Conservation (phyloP, 192 early-diverging fungal genomes). For the Phycomyces blakesleeanus region DNA sequence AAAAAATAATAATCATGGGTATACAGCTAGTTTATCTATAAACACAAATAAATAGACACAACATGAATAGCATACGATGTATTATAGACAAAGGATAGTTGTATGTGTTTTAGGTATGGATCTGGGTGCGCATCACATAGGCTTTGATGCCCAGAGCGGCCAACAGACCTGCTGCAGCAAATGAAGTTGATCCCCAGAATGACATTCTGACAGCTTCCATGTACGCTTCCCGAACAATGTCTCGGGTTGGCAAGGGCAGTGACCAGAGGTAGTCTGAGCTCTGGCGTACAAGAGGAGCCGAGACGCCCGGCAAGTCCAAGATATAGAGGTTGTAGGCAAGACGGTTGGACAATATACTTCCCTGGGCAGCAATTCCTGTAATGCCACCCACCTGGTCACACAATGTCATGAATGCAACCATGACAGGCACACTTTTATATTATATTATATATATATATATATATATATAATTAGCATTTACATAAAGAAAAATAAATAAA, state of each 20-base stretch:
- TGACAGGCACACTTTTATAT: conserved; percentile 21
- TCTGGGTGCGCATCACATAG: conserved; percentile 26
- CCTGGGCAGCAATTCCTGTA: conserved; percentile 52
- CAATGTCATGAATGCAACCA: conserved; percentile 35
- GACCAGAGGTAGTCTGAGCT: conserved; percentile 22
- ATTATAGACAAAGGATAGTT: no score
- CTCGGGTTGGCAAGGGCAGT: conserved; percentile 10
- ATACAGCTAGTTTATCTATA: no score
- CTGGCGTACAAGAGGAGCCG: conserved; percentile 17
- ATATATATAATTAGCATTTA: not conserved
- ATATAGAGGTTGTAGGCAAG: conserved; percentile 28
- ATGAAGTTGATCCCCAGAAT: conserved; percentile 22
- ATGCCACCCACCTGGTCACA: conserved; percentile 36
- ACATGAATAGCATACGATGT: no score
- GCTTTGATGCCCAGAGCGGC: conserved; percentile 19
- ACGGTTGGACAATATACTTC: conserved; percentile 60
- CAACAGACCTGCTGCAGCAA: conserved; percentile 19
- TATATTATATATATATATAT: no score
- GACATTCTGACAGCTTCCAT: conserved; percentile 22
- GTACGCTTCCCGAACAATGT: conserved; percentile 20
- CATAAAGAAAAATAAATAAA: no score
- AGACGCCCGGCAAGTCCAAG: conserved; percentile 12
- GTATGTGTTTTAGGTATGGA: conserved; percentile 1
- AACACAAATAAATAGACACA: no score
- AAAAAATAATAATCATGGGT: no score